Evolutionary conservation across 1,139 yeast genomes (phyloP), one percentile per base, ranked within the genome.

Genomic region (Taphrina deformans): DNA sequence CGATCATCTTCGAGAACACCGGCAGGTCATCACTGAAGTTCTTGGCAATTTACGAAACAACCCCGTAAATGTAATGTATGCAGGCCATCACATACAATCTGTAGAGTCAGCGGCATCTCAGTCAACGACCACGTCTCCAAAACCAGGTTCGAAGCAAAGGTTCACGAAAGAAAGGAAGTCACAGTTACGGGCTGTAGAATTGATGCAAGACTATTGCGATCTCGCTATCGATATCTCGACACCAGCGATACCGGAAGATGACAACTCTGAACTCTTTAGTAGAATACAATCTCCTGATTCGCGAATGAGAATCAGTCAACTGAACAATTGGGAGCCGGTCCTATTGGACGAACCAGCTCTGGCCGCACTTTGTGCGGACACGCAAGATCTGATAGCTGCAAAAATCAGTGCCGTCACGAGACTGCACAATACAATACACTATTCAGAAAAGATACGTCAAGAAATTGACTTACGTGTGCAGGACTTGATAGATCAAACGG

Each of bases 391-490:
- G 40, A 85, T 88, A 0, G 79, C 79, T 63, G 85, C 83, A 31
- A 92, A 93, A 73, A 82, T 89, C 1, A 91, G 87, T 63, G 82
- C 90, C 0, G 81, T 91, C n/a, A 79, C 85, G 21, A 79, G 98
- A 70, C 79, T 89, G 69, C 87, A 89, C 29, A 88, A 93, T 67
- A 84, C 92, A 2, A 78, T 89, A 66, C 85, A 87, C 67, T 91
- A 88, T 72, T 85, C 89, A n/a, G 88, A 88, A 69, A 86, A 86
- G 71, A 84, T 93, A 55, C 88, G 90, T 68, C 83, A 82, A 55
- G 97, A 93, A 74, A 90, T 92, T 7, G 96, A 92, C 72, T 80
- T 76, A 21, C 79, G 86, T 72, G 96, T 92, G 1, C 77, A 89
- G 45, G 77, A 79, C 51, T 80, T 89, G 0, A 89, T 93, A 2